Base-by-base conservation (phyloP, 1,284 basidiomycete genomes). In the Apiotrichum sp. region DNA sequence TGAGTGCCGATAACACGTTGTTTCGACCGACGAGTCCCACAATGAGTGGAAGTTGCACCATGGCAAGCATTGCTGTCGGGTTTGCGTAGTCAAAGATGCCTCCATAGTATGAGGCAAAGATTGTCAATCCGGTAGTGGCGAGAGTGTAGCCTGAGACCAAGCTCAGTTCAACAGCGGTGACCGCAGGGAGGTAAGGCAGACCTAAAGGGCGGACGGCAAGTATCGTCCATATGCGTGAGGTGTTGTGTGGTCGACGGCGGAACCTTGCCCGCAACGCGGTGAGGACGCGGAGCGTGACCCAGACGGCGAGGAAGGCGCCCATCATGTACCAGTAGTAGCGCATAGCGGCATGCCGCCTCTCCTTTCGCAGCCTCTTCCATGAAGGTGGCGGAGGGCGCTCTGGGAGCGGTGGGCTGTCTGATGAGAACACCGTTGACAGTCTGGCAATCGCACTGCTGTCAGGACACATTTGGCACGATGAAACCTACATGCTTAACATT, bases 21-120 rank as follows among this genome's bases (percentile, higher is more conserved):
- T 87, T 85, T 68, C 83, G 83, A 49, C 82, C 83, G 0, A 83
- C 84, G 11, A 87, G 79, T 3, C 78, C 83, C 0, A 81, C 79
- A 62, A 86, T 78, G n/a, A 87, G 72, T 0, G 84, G 82, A 2
- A 85, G 66, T 65, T 87, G 85, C 16, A 78, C 77, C 1, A 79
- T 51, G 6, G 59, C 59, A 29, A 55, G 44, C 41, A 51, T 44
- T 1, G 53, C 59, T 47, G 58, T 61, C 0, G 56, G 51, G 59
- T 61, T 61, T 31, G 55, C 55, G 34, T 52, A 55, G 44, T 61
- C 56, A 38, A 61, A n/a, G 11, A 33, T 44, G 13, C 56, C 59
- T 14, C 45, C 47, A 38, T 52, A 55, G 36, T 16, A 32, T 7
- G 47, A 50, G 8, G 46, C 56, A 47, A 53, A 61, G 35, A 52